Conservation (phyloP, 2,329 filamentous ascomycete species). For the Annulohypoxylon truncatum region DNA sequence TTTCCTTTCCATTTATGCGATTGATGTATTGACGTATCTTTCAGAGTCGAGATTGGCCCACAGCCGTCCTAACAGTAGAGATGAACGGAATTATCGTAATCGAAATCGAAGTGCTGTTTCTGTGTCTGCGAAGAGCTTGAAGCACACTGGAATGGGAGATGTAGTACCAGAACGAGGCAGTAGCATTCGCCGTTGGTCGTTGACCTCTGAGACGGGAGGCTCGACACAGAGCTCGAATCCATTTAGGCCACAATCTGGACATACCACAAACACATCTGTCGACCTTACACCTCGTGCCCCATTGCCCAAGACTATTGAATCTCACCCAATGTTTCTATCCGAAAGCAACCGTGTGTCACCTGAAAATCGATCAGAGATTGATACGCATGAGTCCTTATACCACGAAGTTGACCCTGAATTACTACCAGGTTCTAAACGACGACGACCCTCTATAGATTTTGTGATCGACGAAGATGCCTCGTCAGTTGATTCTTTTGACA, state of each 20-base stretch:
- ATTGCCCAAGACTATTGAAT: constrained; percentile 27
- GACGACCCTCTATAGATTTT: constrained; percentile 33
- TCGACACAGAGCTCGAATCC: constrained; percentile 57
- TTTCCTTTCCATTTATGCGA: background rate
- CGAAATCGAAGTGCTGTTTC: constrained; percentile 45
- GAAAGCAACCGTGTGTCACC: constrained; percentile 3
- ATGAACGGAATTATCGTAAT: constrained; percentile 28
- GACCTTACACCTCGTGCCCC: constrained; percentile 50
- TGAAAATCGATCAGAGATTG: constrained; percentile 21
- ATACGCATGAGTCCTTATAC: constrained; percentile 11
- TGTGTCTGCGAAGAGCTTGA: constrained; percentile 40
- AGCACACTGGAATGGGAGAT: constrained; percentile 53
- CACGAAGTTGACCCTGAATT: constrained; percentile 7
- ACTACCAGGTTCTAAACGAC: constrained; percentile 12
- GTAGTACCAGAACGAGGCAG: constrained; percentile 53
- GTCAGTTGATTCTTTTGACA: constrained; percentile 40
- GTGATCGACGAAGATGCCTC: constrained; percentile 42
- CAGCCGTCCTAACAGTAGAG: constrained; percentile 23
- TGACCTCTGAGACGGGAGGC: constrained; percentile 56
- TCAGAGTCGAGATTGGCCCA: constrained; percentile 35
- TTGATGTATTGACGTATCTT: constrained; percentile 31
- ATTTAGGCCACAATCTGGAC: constrained; percentile 56
- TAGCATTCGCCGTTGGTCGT: constrained; percentile 56
- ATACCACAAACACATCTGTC: constrained; percentile 60
- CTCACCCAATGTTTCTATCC: constrained; percentile 24